These are phyloP conservation scores for Lipomyces yamadae DNA, from an alignment of 805 yeast genomes.

Conservation along the genomic window DNA sequence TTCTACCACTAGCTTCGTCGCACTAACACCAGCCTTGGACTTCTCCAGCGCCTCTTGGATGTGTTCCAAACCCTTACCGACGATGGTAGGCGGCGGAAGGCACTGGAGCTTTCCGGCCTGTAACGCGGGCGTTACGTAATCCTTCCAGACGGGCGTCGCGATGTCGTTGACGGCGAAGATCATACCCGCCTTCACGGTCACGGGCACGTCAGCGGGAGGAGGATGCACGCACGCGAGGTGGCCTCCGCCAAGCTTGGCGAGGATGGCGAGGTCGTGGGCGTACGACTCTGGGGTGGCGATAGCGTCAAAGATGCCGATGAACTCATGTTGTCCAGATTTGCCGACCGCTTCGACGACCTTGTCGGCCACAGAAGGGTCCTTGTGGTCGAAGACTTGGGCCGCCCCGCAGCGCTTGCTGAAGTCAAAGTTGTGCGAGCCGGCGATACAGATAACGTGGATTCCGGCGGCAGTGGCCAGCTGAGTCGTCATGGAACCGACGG, in stretches of 20 bases:
- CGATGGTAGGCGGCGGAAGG: slow-evolving; percentile 31
- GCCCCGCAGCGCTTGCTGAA: slow-evolving; percentile 56
- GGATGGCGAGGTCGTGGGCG: slow-evolving; percentile 3
- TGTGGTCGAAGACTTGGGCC: slow-evolving; percentile 56
- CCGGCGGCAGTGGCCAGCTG: slow-evolving; percentile 63
- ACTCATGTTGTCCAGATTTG: neutral
- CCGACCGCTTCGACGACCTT: slow-evolving; percentile 15
- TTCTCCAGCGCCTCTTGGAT: slow-evolving; percentile 37
- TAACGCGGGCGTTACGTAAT: slow-evolving; percentile 19
- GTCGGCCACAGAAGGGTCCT: slow-evolving; percentile 35
- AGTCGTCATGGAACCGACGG: slow-evolving; percentile 61
- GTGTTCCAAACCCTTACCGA: slow-evolving; percentile 39
- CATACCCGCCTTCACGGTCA: neutral
- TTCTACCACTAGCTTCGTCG: slow-evolving; percentile 39
- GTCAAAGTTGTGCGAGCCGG: slow-evolving; percentile 55
- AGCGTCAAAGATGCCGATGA: neutral
- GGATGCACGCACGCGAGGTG: slow-evolving; percentile 1
- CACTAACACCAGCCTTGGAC: slow-evolving; percentile 39
- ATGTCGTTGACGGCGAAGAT: neutral
- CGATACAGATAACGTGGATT: slow-evolving; percentile 55
- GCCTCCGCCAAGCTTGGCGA: slow-evolving; percentile 2
- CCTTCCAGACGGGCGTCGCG: slow-evolving; percentile 5
- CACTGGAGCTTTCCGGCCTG: slow-evolving; percentile 13
- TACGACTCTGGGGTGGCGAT: neutral
- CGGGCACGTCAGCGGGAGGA: slow-evolving; percentile 1